A percentile compares a stretch with the other conserved stretches of the same genome.
Evolutionary conservation across 108 stramenopile genomes (phyloP).

Genomic region (Mayamaea pseudoterrestris): DNA sequence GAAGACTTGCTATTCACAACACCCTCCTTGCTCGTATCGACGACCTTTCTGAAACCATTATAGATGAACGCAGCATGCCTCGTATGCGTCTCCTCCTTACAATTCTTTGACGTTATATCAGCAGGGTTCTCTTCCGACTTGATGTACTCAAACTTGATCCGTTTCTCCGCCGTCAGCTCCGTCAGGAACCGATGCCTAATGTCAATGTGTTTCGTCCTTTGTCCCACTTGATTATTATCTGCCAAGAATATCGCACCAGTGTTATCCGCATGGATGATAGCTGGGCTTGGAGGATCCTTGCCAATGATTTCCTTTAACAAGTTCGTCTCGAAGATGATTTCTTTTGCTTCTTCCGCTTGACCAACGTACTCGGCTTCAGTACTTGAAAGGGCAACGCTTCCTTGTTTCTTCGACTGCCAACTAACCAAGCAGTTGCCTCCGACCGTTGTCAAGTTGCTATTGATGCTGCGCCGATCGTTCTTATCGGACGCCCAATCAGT

Average conservation of each 20-base stretch:
- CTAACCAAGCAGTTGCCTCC: constrained; percentile 1
- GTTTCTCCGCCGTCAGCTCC: constrained; percentile 6
- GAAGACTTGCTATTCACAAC: too few relatives aligned
- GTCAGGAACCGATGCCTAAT: background rate
- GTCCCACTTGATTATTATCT: constrained; percentile 11
- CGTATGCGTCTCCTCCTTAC: constrained; percentile 3
- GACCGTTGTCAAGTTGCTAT: constrained; percentile 13
- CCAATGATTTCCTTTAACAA: constrained; percentile 8
- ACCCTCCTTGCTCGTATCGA: too few relatives aligned
- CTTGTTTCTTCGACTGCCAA: constrained; percentile 5
- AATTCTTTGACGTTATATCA: constrained; percentile 5
- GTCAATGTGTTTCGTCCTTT: constrained; percentile 20
- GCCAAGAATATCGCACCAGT: constrained; percentile 13
- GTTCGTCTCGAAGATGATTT: constrained; percentile 13
- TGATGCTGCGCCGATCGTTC: constrained; percentile 7
- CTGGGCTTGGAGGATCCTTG: constrained; percentile 1
- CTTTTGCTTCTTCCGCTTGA: constrained; percentile 4
- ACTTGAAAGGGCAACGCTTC: background rate
- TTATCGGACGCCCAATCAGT: constrained; percentile 9
- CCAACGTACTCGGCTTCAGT: constrained; percentile 15
- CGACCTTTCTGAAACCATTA: too few relatives aligned
- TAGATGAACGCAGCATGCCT: constrained; percentile 1
- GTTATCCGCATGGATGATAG: constrained; percentile 13
- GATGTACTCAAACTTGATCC: background rate
- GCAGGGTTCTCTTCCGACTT: constrained; percentile 1